phyloP scores from a whole-genome alignment of 192 early-diverging fungal genomes.

The Coemansia sp. region DNA sequence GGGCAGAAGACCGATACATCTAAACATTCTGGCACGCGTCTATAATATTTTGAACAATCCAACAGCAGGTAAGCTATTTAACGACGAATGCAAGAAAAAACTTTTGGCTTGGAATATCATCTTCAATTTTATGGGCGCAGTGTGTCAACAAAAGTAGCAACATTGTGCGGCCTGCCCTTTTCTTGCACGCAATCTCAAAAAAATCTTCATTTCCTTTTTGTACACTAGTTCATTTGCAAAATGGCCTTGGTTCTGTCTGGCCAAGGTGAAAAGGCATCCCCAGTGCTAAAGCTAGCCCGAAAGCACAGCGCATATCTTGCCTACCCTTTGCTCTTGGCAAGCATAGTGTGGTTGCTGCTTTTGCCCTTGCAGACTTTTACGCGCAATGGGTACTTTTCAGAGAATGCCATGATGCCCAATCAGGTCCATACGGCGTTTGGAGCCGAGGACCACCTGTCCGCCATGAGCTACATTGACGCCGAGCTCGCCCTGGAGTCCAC shows the following conservation, averaged over 20 bases:
- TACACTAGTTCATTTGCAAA: not conserved
- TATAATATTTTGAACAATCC: not conserved
- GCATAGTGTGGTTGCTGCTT: conserved; percentile 61
- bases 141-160: too few relatives aligned
- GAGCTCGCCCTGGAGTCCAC: conserved; percentile 1
- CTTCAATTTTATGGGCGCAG: too few relatives aligned
- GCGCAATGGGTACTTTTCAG: conserved; percentile 67
- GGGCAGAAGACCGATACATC: not conserved
- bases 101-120: too few relatives aligned
- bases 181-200: not conserved
- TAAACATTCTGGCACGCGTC: not conserved
- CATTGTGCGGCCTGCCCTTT: too few relatives aligned
- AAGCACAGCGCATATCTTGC: conserved; percentile 49
- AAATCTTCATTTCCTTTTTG: not conserved
- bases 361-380: conserved; percentile 63
- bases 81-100: too few relatives aligned
- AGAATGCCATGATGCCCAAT: conserved; percentile 74
- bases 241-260: conserved; percentile 51
- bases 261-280: conserved; percentile 47
- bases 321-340: conserved; percentile 58
- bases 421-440: conserved; percentile 55
- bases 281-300: conserved; percentile 25
- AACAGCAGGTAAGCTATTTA: not conserved
- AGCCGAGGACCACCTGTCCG: conserved; percentile 14
- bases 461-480: conserved; percentile 19